Conservation (phyloP, 2,329 filamentous ascomycete genomes). For the Calonectria hongkongensis region DNA sequence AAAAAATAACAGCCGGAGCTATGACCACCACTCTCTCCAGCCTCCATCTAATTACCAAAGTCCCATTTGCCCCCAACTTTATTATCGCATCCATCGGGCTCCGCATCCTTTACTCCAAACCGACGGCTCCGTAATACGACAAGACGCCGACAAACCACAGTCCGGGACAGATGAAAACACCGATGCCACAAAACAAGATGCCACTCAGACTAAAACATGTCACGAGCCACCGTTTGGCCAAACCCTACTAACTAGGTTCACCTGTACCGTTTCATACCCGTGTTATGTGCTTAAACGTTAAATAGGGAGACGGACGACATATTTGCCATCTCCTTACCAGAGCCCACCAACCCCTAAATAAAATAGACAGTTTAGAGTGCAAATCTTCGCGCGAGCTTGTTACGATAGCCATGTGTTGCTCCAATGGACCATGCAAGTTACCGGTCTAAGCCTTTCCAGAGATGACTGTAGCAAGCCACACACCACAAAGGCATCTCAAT, state of each 20-base stretch:
- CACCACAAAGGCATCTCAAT: not conserved
- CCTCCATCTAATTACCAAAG: constrained; percentile 38
- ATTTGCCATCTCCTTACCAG: not conserved
- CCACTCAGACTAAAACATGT: constrained; percentile 26
- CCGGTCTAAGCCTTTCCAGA: not conserved
- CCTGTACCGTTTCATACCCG: not conserved
- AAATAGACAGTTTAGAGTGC: not conserved
- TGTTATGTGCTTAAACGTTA: not conserved
- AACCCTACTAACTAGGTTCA: not conserved
- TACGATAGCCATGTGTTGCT: not conserved
- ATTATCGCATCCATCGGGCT: constrained; percentile 2
- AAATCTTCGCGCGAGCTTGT: not conserved
- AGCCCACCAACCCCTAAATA: not conserved
- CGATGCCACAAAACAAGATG: constrained; percentile 15
- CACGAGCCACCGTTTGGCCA: constrained; percentile 5
- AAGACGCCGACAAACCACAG: not conserved
- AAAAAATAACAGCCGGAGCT: not conserved
- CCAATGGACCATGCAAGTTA: not conserved
- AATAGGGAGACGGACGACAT: not conserved
- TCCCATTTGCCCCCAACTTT: constrained; percentile 27
- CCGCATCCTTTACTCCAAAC: constrained; percentile 14
- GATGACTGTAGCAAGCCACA: too few species aligned
- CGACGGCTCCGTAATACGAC: constrained; percentile 8
- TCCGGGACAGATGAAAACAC: constrained; percentile 8
- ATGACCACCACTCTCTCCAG: constrained; percentile 27